Percentiles rank a stretch among this genome's conserved stretches.
phyloP scores from a whole-genome alignment of 768 basidiomycete species.

The Boletellus emodensis region DNA sequence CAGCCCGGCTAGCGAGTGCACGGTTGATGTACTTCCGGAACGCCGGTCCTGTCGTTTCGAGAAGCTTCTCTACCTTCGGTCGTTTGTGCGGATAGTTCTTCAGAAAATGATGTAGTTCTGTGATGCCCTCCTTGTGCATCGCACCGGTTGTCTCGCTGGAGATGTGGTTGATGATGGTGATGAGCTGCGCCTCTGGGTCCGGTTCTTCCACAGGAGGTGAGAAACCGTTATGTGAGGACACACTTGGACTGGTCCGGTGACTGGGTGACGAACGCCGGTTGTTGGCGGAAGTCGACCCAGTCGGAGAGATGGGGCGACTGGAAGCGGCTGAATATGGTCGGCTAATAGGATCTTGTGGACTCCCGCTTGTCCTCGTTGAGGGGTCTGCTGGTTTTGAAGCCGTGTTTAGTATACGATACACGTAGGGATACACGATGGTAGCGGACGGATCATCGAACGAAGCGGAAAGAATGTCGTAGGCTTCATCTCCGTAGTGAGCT shows the following conservation, averaged over 20 bases:
- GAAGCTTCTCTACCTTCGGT: constrained; percentile 77
- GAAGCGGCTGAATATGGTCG: constrained; percentile 55
- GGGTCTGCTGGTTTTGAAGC: constrained; percentile 42
- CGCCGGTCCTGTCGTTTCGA: constrained; percentile 83
- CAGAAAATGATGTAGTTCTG: constrained; percentile 89
- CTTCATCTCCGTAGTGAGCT: constrained; percentile 84
- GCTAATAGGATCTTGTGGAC: constrained; percentile 36
- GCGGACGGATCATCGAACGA: constrained; percentile 96
- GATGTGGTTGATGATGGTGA: constrained; percentile 80
- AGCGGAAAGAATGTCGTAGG: constrained; percentile 85
- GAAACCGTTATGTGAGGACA: constrained; percentile 55
- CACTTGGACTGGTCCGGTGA: constrained; percentile 64
- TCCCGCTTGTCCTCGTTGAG: constrained; percentile 18
- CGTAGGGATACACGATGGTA: constrained; percentile 95
- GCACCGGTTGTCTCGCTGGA: constrained; percentile 87
- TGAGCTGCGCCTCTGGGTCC: constrained; percentile 81
- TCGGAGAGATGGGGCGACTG: constrained; percentile 70
- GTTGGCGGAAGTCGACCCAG: constrained; percentile 54
- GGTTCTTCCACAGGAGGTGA: constrained; percentile 68
- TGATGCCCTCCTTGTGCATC: constrained; percentile 90
- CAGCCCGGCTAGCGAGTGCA: constrained; percentile 82
- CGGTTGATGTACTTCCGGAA: constrained; percentile 91
- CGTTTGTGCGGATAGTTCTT: constrained; percentile 86
- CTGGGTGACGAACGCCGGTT: constrained; percentile 56
- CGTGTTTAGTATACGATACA: constrained; percentile 86